Percentiles rank a stretch among this genome's conserved stretches.
Evolutionary conservation across 345 rosid genomes (phyloP).

Genomic region (Lepidium aucheri): DNA sequence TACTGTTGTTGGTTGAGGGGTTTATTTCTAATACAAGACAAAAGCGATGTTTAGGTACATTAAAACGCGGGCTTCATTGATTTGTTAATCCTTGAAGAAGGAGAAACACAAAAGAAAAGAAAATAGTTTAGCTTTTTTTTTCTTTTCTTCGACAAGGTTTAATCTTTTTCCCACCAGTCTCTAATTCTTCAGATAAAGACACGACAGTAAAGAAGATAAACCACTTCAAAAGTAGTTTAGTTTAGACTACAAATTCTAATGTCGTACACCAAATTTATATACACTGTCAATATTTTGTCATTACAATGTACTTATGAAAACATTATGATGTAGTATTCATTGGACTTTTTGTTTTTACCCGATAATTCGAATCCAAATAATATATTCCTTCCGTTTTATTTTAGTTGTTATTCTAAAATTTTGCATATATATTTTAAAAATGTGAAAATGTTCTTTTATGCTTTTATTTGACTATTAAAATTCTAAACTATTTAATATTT

Average conservation of each 20-base stretch:
- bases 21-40: slow-evolving; percentile 26
- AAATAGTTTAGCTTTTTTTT: neutral
- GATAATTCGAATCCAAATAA: too few relatives aligned
- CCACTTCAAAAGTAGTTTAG: slow-evolving; percentile 10
- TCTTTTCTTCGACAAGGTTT: slow-evolving; percentile 6
- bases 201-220: slow-evolving; percentile 7
- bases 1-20: slow-evolving; percentile 17
- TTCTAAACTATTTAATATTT: too few relatives aligned
- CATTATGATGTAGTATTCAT: too few relatives aligned
- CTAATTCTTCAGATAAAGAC: neutral
- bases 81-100: slow-evolving; percentile 5
- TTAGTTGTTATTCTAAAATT: too few relatives aligned
- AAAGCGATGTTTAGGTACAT: slow-evolving; percentile 13
- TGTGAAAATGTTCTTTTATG: too few relatives aligned
- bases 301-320: neutral
- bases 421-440: too few relatives aligned
- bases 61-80: slow-evolving; percentile 33
- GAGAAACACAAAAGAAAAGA: neutral
- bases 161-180: slow-evolving; percentile 19
- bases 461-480: too few relatives aligned
- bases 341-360: too few relatives aligned
- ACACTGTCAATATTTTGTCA: neutral
- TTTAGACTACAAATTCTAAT: neutral
- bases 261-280: neutral
- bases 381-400: too few relatives aligned